These are phyloP conservation scores for Aspergillus uvarum DNA, from an alignment of 2,329 filamentous ascomycete species.

Conservation along the genomic window DNA sequence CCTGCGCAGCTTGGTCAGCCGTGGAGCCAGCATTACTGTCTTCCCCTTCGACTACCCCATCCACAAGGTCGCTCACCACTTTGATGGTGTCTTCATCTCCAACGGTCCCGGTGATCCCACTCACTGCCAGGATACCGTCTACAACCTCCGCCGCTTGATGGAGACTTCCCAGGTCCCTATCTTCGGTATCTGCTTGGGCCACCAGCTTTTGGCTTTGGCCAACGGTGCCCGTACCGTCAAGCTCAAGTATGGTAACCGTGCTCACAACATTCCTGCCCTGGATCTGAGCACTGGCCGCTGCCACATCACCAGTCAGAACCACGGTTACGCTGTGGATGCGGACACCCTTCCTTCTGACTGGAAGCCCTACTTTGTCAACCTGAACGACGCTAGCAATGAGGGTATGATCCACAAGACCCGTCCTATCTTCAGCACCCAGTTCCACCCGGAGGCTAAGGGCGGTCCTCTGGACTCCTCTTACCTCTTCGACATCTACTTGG, in stretches of 20 bases:
- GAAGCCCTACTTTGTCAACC: constrained; percentile 98
- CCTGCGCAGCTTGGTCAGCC: constrained; percentile 85
- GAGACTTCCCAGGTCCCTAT: constrained; percentile 86
- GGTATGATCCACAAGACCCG: constrained; percentile 94
- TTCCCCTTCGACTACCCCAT: constrained; percentile 98
- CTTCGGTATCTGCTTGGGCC: constrained; percentile 97
- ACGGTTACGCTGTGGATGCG: constrained; percentile 92
- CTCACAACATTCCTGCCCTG: constrained; percentile 95
- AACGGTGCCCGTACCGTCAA: constrained; percentile 88
- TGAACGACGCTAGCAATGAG: constrained; percentile 97
- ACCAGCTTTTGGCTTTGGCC: constrained; percentile 90
- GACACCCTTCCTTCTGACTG: constrained; percentile 79
- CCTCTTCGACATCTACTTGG: constrained; percentile 93
- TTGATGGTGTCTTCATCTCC: constrained; percentile 98
- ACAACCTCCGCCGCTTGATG: constrained; percentile 88
- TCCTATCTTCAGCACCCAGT: constrained; percentile 97
- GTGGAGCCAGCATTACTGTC: constrained; percentile 87
- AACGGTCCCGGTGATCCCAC: constrained; percentile 98
- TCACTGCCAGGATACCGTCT: constrained; percentile 90
- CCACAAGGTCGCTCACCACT: constrained; percentile 96
- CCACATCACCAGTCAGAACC: constrained; percentile 98
- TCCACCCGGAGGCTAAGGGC: constrained; percentile 97
- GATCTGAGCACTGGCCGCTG: constrained; percentile 94
- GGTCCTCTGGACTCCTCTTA: constrained; percentile 94
- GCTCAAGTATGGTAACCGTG: constrained; percentile 98